A percentile compares a stretch with the other conserved stretches of the same genome.
Conservation (phyloP, 495 filamentous ascomycete species). For the Aspergillus kassunensis region DNA sequence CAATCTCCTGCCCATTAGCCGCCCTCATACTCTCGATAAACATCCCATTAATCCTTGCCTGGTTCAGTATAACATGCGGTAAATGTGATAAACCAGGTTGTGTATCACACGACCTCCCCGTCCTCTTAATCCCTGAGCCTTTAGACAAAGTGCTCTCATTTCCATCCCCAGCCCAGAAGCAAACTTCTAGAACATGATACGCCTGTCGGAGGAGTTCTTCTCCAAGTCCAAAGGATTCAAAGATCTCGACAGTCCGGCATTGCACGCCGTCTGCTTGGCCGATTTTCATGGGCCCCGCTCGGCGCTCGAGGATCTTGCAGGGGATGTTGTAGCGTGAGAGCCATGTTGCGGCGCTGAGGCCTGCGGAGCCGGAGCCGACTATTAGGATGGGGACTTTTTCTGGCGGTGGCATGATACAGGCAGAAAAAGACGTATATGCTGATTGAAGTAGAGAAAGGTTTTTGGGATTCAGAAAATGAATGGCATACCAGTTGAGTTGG, state of each 20-base stretch:
- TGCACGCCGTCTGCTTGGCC: constrained; percentile 85
- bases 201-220: constrained; percentile 68
- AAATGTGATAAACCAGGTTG: constrained; percentile 60
- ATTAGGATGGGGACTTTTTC: constrained; percentile 49
- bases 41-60: constrained; percentile 66
- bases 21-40: constrained; percentile 50
- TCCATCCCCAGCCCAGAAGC: constrained; percentile 53
- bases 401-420: background rate
- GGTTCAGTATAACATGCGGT: constrained; percentile 74
- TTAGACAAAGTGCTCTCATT: background rate
- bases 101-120: constrained; percentile 56
- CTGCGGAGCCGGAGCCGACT: constrained; percentile 64
- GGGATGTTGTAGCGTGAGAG: constrained; percentile 57
- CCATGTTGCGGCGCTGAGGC: constrained; percentile 64
- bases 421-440: too few relatives aligned
- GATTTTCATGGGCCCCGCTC: constrained; percentile 53
- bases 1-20: constrained; percentile 47
- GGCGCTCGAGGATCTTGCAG: constrained; percentile 62
- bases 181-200: constrained; percentile 65
- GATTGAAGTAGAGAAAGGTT: background rate
- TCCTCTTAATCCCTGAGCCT: constrained; percentile 42
- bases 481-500: too few relatives aligned
- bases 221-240: constrained; percentile 70
- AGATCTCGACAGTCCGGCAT: constrained; percentile 75
- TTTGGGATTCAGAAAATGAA: background rate